Percentiles rank a stretch among this genome's conserved stretches.
phyloP scores from a whole-genome alignment of 306 rosid genomes.

The Sicyos edulis region DNA sequence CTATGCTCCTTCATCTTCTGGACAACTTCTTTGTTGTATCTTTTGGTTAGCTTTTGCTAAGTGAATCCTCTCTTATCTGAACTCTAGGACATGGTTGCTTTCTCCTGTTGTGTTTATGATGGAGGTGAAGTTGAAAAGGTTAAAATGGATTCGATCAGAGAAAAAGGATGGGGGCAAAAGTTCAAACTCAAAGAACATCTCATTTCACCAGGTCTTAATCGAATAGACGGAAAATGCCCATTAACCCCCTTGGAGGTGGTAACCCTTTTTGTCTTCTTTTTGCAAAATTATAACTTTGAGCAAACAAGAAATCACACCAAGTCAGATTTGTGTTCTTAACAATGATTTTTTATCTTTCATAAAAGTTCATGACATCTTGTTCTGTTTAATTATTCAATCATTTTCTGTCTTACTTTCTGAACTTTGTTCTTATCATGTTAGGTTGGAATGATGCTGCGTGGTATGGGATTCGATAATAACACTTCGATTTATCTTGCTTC shows the following conservation, averaged over 20 bases:
- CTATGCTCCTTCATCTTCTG: slow-evolving; percentile 15
- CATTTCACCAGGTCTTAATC: slow-evolving; percentile 58
- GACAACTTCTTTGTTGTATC: background rate
- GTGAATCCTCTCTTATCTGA: background rate
- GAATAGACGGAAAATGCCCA: slow-evolving; percentile 85
- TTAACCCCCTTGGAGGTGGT: slow-evolving; percentile 24
- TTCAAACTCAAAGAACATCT: slow-evolving; percentile 66
- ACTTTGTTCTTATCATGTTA: slow-evolving; percentile 34
- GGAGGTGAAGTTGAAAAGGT: slow-evolving; percentile 70
- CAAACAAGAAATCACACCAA: background rate
- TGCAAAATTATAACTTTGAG: background rate
- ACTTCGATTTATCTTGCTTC: slow-evolving; percentile 86
- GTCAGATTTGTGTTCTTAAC: background rate
- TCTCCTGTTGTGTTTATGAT: slow-evolving; percentile 88
- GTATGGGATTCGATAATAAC: slow-evolving; percentile 80
- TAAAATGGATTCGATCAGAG: slow-evolving; percentile 74
- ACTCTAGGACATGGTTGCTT: slow-evolving; percentile 89
- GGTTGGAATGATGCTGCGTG: slow-evolving; percentile 95
- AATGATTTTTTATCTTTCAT: background rate
- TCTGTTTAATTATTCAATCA: background rate
- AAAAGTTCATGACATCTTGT: background rate
- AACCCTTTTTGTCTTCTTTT: background rate
- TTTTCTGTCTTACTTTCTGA: background rate
- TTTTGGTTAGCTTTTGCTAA: slow-evolving; percentile 5
- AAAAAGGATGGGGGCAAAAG: slow-evolving; percentile 80